phyloP scores from a whole-genome alignment of 2,329 filamentous ascomycete genomes.

The Hypomyces perniciosus region DNA sequence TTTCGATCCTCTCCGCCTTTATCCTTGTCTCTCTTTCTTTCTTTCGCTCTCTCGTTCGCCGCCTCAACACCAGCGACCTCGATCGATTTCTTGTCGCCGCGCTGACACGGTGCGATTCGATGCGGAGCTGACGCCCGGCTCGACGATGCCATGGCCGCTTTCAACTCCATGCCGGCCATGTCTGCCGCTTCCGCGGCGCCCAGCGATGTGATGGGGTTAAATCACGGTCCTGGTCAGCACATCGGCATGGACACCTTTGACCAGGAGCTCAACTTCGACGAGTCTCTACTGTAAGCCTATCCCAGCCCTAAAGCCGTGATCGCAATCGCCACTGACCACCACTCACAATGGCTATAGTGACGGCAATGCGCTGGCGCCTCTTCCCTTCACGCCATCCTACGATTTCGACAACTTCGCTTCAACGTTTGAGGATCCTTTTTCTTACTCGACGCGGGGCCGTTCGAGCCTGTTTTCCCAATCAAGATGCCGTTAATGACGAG shows the following conservation, averaged over 20 bases:
- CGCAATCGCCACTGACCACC: constrained; percentile 11
- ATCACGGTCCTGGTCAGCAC: constrained; percentile 30
- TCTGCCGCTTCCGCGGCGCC: constrained; percentile 33
- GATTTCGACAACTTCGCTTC: constrained; percentile 55
- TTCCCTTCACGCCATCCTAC: constrained; percentile 54
- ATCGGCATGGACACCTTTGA: constrained; percentile 48
- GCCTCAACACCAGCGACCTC: not conserved
- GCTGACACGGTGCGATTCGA: constrained; percentile 14
- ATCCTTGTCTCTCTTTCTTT: not conserved
- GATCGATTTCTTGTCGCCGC: constrained; percentile 5
- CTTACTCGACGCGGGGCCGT: constrained; percentile 46
- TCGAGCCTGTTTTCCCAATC: constrained; percentile 38
- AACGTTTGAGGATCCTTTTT: constrained; percentile 62
- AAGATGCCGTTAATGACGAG: constrained; percentile 40
- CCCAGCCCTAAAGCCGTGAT: not conserved
- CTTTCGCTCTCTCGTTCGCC: not conserved
- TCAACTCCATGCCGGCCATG: constrained; percentile 50
- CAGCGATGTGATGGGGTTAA: constrained; percentile 43
- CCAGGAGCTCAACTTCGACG: constrained; percentile 48
- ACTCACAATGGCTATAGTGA: constrained; percentile 22
- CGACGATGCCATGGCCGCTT: constrained; percentile 51
- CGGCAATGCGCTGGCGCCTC: constrained; percentile 27
- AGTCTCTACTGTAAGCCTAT: constrained; percentile 48
- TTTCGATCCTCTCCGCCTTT: not conserved
- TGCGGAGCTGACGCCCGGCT: constrained; percentile 26